Evolutionary conservation across 805 yeast genomes (phyloP), one percentile per base, ranked within the genome.

Genomic region (Monosporozyma servazzii): DNA sequence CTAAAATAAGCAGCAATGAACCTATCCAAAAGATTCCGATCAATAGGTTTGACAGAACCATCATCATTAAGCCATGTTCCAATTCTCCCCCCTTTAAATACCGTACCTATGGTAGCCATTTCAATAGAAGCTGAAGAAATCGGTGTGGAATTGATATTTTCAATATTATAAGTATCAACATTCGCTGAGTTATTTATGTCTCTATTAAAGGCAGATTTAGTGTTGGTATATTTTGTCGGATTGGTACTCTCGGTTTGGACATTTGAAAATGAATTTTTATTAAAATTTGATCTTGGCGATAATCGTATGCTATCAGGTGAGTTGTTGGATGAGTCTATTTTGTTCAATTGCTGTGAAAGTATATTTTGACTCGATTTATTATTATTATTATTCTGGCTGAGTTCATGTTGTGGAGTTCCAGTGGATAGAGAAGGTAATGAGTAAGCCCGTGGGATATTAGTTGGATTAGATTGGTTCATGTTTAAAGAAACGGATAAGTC

Each of bases 1-100:
- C 72, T 71, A 54, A 75, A 71, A 59, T 70, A 76, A 1, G 75
- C 76, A 21, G 73, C 72, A 8, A 75, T 65, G 45, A 74, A 73
- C 33, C 68, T 58, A 40, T 67, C 61, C 17, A 69, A 66, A 5
- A 72, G 53, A 6, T 65, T 61, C 46, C 69, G 61, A 9, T 69
- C 68, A 23, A 69, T 61, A 5, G 60, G 56, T 45, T 61, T 60
- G 48, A 58, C 64, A 13, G 60, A 51, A 3, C 66, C 64, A 36
- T 59, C 57, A 3, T 60, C 58, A n/a, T 54, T 53, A 25, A 55
- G 53, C 59, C 70, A 57, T 2, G 65, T 57, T 4, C 65, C 57
- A 11, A 58, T 52, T 48, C 61, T 50, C 13, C 66, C 64, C 50
- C 69, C 67, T 56, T 70, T 56, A 52, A 61, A 64, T 7, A 61